Evolutionary conservation across 257 asterid genomes (phyloP).

Genomic region (Solanum piurae): DNA sequence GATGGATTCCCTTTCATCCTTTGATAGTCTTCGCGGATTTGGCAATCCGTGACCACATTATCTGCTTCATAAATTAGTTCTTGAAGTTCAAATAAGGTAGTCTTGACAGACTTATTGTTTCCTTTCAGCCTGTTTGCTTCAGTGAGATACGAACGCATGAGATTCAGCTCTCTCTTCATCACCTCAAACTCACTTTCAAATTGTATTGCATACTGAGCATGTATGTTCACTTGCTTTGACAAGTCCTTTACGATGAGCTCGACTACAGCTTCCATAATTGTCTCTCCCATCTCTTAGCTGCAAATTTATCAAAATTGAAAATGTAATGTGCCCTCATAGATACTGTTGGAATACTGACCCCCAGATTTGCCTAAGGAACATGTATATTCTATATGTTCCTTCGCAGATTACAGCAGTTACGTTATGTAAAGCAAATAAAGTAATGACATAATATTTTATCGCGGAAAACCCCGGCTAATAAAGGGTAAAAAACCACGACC

Average conservation of each 20-base stretch:
- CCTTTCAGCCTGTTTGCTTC: constrained; percentile 8
- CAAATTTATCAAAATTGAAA: neutral
- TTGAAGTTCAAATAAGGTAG: neutral
- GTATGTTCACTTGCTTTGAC: neutral
- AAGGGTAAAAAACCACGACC: no score
- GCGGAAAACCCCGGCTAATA: no score
- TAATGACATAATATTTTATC: no score
- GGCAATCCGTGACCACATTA: constrained; percentile 14
- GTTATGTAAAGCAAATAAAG: no score
- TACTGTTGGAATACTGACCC: neutral
- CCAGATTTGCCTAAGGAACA: no score
- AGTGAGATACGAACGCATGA: constrained; percentile 11
- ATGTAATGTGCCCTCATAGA: neutral
- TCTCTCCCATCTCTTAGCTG: neutral
- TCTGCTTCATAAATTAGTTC: constrained; percentile 18
- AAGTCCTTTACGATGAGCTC: neutral
- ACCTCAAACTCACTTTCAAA: constrained; percentile 6
- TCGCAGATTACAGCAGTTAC: no score
- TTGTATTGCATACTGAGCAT: constrained; percentile 9
- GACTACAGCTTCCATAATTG: neutral
- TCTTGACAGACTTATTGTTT: neutral
- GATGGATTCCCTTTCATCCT: neutral
- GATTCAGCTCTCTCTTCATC: constrained; percentile 2
- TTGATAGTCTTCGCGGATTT: neutral
- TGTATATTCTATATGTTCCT: no score